Percentiles rank a stretch among this genome's conserved stretches.
Conservation (phyloP, 257 asterid genomes). For the Jacaranda copaia region DNA sequence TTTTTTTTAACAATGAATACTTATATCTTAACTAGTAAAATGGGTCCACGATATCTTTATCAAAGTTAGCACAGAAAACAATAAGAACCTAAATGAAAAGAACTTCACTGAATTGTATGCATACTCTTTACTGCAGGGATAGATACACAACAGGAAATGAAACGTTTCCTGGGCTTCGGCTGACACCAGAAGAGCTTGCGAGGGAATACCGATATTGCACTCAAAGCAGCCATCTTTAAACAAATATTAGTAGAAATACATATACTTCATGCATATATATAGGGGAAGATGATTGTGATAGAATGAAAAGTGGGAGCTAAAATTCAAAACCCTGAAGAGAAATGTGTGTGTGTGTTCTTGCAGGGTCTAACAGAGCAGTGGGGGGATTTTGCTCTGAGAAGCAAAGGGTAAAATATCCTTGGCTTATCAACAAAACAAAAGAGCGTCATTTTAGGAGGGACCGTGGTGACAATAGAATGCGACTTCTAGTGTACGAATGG, state of each 20-base stretch:
- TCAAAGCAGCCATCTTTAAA: constrained; percentile 60
- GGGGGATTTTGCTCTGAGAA: constrained; percentile 14
- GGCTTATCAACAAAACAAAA: constrained; percentile 47
- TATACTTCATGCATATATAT: not conserved
- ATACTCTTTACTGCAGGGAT: constrained; percentile 58
- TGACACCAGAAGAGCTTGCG: constrained; percentile 54
- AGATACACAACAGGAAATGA: constrained; percentile 59
- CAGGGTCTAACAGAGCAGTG: constrained; percentile 48
- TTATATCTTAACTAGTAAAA: not conserved
- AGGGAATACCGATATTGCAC: constrained; percentile 56
- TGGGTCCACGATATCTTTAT: not conserved
- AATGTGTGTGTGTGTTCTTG: constrained; percentile 27
- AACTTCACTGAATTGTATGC: constrained; percentile 12
- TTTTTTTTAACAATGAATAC: constrained; percentile 5
- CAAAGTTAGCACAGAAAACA: constrained; percentile 7
- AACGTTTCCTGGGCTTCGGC: constrained; percentile 47
- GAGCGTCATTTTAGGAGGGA: constrained; percentile 32
- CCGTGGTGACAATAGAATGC: not conserved
- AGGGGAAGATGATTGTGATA: not conserved
- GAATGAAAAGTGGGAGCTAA: constrained; percentile 23
- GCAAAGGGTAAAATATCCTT: constrained; percentile 41
- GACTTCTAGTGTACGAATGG: constrained; percentile 19
- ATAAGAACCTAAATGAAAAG: not conserved
- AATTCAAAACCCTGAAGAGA: constrained; percentile 39
- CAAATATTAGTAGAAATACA: constrained; percentile 22